Conservation (phyloP, 2,329 filamentous ascomycete genomes). For the Sclerotinia borealis region DNA sequence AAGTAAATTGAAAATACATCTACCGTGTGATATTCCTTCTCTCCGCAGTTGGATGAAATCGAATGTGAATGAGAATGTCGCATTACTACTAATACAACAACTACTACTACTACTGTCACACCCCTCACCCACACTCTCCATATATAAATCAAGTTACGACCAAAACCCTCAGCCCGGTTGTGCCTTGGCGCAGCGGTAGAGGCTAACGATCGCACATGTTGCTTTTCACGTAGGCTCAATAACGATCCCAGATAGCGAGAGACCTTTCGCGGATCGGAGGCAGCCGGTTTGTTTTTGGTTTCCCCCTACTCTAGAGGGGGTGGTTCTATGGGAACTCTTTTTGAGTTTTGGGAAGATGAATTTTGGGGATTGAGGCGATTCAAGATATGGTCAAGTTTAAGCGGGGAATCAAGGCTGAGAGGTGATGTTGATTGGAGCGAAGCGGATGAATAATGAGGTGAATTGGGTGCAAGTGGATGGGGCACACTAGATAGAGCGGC, state of each 20-base stretch:
- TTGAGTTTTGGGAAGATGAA: neutral
- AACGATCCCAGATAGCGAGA: neutral
- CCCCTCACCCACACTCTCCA: neutral
- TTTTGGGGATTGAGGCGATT: neutral
- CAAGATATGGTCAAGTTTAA: no score
- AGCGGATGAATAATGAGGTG: neutral
- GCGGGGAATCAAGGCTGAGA: neutral
- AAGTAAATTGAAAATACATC: rapidly evolving
- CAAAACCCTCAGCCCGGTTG: neutral
- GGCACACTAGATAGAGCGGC: no score
- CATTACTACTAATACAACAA: neutral
- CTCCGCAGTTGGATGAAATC: no score
- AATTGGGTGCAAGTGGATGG: neutral
- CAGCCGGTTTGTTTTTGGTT: neutral
- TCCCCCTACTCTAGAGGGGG: neutral
- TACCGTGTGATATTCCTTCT: neutral
- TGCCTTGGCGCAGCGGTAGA: neutral
- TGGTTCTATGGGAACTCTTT: neutral
- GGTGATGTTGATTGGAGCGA: neutral
- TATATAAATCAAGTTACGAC: neutral
- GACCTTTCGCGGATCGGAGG: neutral
- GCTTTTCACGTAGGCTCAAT: neutral
- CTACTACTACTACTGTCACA: neutral
- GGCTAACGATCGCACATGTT: neutral
- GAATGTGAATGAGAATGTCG: no score